phyloP scores from a whole-genome alignment of 805 yeast genomes.

The Wickerhamomyces canadensis region DNA sequence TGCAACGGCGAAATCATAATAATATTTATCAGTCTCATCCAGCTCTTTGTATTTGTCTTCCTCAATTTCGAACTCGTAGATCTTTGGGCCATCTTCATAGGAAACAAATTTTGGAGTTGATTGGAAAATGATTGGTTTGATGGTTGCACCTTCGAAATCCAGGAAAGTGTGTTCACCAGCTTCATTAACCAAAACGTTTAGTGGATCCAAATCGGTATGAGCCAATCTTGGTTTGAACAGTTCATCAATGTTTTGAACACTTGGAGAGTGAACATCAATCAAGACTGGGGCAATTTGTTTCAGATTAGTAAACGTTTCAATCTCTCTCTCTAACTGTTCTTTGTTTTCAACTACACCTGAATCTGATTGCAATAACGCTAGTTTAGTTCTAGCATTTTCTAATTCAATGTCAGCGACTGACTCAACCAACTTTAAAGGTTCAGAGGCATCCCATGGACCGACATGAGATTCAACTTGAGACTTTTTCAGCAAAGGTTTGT shows the following conservation, averaged over 20 bases:
- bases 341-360: conserved; percentile 40
- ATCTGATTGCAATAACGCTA: conserved; percentile 48
- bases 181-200: conserved; percentile 61
- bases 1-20: conserved; percentile 79
- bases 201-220: conserved; percentile 85
- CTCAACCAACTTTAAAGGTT: conserved; percentile 57
- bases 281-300: conserved; percentile 50
- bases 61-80: conserved; percentile 70
- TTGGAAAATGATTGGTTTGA: conserved; percentile 77
- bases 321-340: conserved; percentile 41
- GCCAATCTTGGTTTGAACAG: conserved; percentile 68
- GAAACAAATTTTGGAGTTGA: conserved; percentile 79
- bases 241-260: conserved; percentile 57
- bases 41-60: conserved; percentile 63
- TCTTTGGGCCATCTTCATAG: conserved; percentile 77
- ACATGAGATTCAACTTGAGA: conserved; percentile 42
- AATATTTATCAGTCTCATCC: conserved; percentile 68
- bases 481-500: conserved; percentile 48
- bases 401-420: conserved; percentile 64
- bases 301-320: conserved; percentile 58
- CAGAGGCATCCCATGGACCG: conserved; percentile 72
- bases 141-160: conserved; percentile 78
- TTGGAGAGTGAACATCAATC: conserved; percentile 42
- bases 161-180: conserved; percentile 45
- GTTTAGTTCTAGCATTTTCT: conserved; percentile 49